These are phyloP conservation scores for Rhizodiscina lignyota DNA, from an alignment of 495 filamentous ascomycete species.

Conservation along the genomic window DNA sequence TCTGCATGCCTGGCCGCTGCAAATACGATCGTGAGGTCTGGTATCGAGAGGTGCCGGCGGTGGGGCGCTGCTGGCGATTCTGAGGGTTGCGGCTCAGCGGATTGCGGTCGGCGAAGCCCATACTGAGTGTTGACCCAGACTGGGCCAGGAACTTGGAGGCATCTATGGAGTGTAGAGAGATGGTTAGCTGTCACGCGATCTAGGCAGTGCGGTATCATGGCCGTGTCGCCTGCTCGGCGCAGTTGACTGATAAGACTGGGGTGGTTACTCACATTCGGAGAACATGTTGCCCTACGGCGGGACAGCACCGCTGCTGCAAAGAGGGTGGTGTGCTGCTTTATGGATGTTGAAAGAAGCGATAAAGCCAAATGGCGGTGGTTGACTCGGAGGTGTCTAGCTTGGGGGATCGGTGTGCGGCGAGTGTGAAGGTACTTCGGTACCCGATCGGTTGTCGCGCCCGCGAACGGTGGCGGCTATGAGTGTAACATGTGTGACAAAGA, in stretches of 20 bases:
- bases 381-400: too few species aligned
- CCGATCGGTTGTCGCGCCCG: too few species aligned
- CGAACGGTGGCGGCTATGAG: too few species aligned
- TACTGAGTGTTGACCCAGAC: constrained; percentile 76
- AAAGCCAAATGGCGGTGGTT: too few species aligned
- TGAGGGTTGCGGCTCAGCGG: constrained; percentile 30
- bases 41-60: constrained; percentile 26
- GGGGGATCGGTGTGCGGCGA: too few species aligned
- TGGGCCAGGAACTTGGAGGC: constrained; percentile 94
- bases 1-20: constrained; percentile 33
- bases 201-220: too few species aligned
- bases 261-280: constrained; percentile 71
- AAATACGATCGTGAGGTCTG: constrained; percentile 32
- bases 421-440: too few species aligned
- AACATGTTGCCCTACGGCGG: constrained; percentile 49
- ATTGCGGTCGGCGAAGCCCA: constrained; percentile 37
- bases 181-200: constrained; percentile 17
- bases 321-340: not conserved
- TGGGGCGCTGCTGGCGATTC: constrained; percentile 20
- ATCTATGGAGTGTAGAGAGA: constrained; percentile 36
- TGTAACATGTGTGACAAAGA: too few species aligned
- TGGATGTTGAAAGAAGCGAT: too few species aligned
- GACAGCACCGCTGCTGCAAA: constrained; percentile 11
- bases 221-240: too few species aligned
- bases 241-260: constrained; percentile 11